Conservation (phyloP, 2,329 filamentous ascomycete species). For the Massarina eburnea region DNA sequence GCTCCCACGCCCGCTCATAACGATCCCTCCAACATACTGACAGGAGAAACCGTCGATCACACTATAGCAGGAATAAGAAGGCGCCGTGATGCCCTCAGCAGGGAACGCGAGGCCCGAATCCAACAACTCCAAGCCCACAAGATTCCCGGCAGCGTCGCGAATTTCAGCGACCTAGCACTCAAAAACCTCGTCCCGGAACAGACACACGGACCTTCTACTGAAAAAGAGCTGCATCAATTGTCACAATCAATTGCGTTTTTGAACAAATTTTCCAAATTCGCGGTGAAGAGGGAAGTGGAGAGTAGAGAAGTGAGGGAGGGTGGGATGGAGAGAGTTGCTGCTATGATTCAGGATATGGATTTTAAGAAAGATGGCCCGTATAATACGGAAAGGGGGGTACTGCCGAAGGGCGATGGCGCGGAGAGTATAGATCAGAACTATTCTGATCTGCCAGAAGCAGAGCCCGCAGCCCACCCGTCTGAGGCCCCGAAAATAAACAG, state of each 20-base stretch:
- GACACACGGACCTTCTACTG: neutral
- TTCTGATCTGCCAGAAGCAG: too few species aligned
- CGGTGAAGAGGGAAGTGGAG: too few species aligned
- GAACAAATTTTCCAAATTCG: slow-evolving; percentile 3
- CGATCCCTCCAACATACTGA: neutral
- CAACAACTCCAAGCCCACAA: slow-evolving; percentile 1
- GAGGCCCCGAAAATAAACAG: neutral
- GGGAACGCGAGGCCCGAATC: neutral
- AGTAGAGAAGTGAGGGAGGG: neutral
- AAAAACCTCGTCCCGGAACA: neutral
- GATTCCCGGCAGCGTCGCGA: neutral
- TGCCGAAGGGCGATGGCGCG: too few species aligned
- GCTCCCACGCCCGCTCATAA: neutral
- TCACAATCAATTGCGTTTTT: slow-evolving; percentile 7
- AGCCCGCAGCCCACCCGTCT: neutral
- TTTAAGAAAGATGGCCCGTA: neutral
- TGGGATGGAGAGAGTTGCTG: neutral
- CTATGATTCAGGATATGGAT: neutral
- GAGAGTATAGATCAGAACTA: too few species aligned
- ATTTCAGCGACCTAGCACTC: neutral
- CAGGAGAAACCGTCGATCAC: neutral
- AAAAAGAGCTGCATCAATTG: slow-evolving; percentile 1
- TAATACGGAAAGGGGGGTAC: neutral
- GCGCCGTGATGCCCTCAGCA: neutral
- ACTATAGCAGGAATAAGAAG: neutral